Percentiles rank a stretch among this genome's conserved stretches.
Evolutionary conservation across 176 grass and related monocot genomes (phyloP).

Genomic region (Avena eriantha): DNA sequence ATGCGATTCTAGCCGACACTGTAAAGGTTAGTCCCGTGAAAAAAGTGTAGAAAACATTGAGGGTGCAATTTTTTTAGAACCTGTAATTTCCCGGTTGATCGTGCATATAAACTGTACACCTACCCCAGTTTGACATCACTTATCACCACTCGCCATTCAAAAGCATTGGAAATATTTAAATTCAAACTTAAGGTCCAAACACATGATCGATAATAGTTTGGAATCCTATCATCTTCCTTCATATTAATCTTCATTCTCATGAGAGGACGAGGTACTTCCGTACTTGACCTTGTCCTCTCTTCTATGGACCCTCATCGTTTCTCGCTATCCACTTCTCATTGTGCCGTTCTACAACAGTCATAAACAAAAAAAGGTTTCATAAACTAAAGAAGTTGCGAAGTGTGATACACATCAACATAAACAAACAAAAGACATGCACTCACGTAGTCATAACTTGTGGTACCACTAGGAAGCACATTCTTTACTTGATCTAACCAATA

Average conservation of each 20-base stretch:
- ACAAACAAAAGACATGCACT: neutral
- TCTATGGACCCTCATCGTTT: neutral
- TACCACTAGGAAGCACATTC: neutral
- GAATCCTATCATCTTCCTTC: neutral
- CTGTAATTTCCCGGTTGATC: neutral
- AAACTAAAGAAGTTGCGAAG: neutral
- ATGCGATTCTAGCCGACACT: neutral
- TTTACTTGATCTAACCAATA: neutral
- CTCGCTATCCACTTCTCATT: neutral
- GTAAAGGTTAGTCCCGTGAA: neutral
- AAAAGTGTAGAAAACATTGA: neutral
- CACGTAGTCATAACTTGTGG: neutral
- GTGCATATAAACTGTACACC: neutral
- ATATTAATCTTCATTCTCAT: neutral
- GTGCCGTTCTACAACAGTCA: neutral
- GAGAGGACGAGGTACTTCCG: neutral
- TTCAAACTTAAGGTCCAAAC: neutral
- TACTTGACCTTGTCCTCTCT: neutral
- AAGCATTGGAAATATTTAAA: neutral
- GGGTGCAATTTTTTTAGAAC: neutral
- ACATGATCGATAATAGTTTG: neutral
- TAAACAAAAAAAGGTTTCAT: neutral
- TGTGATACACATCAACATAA: neutral
- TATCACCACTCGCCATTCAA: neutral
- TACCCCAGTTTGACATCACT: neutral